Conservation (phyloP, 345 rosid species). For the Bruguiera gymnorhiza region DNA sequence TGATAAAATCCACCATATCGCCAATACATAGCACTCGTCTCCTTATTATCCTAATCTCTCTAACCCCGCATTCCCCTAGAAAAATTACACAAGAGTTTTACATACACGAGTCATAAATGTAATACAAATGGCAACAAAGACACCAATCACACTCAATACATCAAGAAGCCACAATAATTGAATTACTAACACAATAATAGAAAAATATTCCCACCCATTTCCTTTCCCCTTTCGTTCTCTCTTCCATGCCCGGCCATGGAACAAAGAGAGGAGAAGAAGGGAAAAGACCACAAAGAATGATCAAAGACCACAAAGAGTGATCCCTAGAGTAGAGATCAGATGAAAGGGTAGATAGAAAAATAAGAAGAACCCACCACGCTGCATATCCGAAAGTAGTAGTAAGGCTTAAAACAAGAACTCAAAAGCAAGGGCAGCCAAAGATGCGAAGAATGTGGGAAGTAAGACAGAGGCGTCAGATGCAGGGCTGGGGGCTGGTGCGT, state of each 20-base stretch:
- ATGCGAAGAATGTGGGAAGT: conserved; percentile 37
- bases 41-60: background rate
- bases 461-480: conserved; percentile 38
- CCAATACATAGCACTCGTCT: background rate
- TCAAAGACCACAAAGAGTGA: background rate
- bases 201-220: background rate
- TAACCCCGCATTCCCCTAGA: background rate
- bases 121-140: background rate
- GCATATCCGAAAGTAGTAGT: too few relatives aligned
- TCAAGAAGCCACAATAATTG: background rate
- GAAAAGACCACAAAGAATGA: background rate
- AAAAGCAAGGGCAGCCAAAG: conserved; percentile 35
- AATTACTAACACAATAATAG: background rate
- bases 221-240: background rate
- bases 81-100: background rate
- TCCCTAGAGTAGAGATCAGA: background rate
- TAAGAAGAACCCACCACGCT: background rate
- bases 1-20: background rate
- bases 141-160: conserved; percentile 7
- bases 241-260: background rate
- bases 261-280: background rate
- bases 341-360: background rate
- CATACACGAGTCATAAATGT: background rate
- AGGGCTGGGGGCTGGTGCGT: conserved; percentile 41
- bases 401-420: conserved; percentile 31